Conservation (phyloP, 2,329 filamentous ascomycete genomes). For the Fusarium sp. region DNA sequence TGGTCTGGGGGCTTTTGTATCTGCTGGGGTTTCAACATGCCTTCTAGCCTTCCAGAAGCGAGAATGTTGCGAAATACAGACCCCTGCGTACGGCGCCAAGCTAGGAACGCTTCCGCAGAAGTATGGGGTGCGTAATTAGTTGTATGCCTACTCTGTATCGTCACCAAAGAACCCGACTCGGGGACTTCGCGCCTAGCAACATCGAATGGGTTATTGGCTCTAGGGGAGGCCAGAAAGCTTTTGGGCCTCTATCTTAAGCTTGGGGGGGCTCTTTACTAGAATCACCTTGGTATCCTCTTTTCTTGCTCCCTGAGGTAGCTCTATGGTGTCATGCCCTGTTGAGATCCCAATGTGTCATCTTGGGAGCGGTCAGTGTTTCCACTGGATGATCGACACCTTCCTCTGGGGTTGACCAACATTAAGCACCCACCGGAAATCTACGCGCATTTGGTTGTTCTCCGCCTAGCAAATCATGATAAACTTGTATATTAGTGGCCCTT, state of each 20-base stretch:
- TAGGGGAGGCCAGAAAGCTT: not conserved
- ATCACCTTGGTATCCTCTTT: not conserved
- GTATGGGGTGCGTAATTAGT: constrained; percentile 35
- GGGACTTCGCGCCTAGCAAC: not conserved
- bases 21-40: not conserved
- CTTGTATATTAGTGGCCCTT: not conserved
- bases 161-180: constrained; percentile 9
- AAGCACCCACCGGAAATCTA: not conserved
- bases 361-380: constrained; percentile 1
- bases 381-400: not conserved
- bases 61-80: constrained; percentile 3
- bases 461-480: not conserved
- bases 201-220: not conserved
- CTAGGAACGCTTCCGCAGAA: constrained; percentile 24
- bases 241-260: not conserved
- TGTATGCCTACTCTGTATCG: not conserved
- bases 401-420: not conserved
- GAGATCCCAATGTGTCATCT: not conserved
- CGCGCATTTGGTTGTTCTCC: not conserved
- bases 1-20: not conserved
- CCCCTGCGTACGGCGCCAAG: constrained; percentile 19
- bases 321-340: not conserved
- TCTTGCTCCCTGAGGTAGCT: not conserved
- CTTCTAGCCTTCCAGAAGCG: constrained; percentile 33
- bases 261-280: not conserved